A percentile compares a stretch with the other conserved stretches of the same genome.
Conservation (phyloP, 1,139 yeast species). For the Saccharomyces hybrid region DNA sequence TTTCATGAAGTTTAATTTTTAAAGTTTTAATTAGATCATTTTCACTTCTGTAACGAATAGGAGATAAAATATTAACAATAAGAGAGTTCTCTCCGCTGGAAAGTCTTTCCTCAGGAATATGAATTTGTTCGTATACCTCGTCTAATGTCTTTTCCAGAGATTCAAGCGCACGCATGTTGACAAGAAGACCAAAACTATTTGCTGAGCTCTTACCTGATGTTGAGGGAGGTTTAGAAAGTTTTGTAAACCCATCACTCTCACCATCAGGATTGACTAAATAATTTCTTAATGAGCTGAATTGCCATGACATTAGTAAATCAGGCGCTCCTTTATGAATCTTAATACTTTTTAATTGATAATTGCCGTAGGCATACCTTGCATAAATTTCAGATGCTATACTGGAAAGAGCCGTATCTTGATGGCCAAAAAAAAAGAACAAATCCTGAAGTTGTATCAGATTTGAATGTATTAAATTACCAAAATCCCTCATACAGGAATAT, state of each 20-base stretch:
- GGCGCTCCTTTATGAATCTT: slow-evolving; percentile 42
- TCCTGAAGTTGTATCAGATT: slow-evolving; percentile 92
- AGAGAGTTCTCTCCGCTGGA: neutral
- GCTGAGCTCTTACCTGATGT: neutral
- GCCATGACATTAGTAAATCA: slow-evolving; percentile 71
- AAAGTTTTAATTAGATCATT: slow-evolving; percentile 55
- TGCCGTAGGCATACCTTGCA: slow-evolving; percentile 89
- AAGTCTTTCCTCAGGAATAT: neutral
- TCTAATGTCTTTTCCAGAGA: neutral
- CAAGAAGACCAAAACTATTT: neutral
- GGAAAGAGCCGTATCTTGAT: slow-evolving; percentile 76
- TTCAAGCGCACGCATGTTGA: neutral
- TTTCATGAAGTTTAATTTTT: slow-evolving; percentile 54
- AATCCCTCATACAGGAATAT: slow-evolving; percentile 65
- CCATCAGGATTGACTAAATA: slow-evolving; percentile 50
- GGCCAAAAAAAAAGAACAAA: slow-evolving; percentile 76
- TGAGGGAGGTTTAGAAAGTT: slow-evolving; percentile 60
- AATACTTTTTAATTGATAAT: slow-evolving; percentile 73
- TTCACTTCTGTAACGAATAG: slow-evolving; percentile 64
- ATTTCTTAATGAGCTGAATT: slow-evolving; percentile 72
- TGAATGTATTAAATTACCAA: slow-evolving; percentile 87
- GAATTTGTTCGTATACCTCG: neutral
- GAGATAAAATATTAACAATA: slow-evolving; percentile 42
- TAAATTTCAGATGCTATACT: slow-evolving; percentile 94
- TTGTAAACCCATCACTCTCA: slow-evolving; percentile 42